These are phyloP conservation scores for Xylariaceae sp. DNA, from an alignment of 2,329 filamentous ascomycete species.

Conservation along the genomic window DNA sequence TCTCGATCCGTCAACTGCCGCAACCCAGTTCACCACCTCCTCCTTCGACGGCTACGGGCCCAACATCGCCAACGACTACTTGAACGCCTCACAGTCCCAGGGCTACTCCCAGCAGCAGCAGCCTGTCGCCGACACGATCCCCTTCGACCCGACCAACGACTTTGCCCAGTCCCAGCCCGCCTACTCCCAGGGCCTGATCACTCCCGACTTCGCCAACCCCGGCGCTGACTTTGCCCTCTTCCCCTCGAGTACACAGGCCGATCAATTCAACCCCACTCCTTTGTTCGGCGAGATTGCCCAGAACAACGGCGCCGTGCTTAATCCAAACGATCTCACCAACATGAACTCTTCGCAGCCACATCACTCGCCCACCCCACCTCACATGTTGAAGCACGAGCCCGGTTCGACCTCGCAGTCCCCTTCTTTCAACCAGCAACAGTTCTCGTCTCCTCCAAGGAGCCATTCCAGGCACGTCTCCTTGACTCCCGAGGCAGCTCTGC, in stretches of 20 bases:
- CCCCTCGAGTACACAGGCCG: constrained; percentile 48
- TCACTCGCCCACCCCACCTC: constrained; percentile 54
- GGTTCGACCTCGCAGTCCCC: constrained; percentile 54
- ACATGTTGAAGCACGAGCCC: constrained; percentile 50
- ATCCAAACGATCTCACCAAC: constrained; percentile 45
- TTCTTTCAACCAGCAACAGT: constrained; percentile 53
- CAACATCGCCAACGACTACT: constrained; percentile 41
- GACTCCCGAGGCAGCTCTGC: constrained; percentile 54
- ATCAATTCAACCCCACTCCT: constrained; percentile 56
- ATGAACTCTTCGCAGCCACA: constrained; percentile 55
- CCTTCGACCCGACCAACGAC: constrained; percentile 32
- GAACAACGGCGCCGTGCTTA: constrained; percentile 35
- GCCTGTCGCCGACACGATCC: constrained; percentile 32
- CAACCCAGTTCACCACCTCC: constrained; percentile 37
- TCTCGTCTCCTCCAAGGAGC: constrained; percentile 43
- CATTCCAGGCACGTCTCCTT: constrained; percentile 57
- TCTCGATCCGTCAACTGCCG: constrained; percentile 50
- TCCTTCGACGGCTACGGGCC: constrained; percentile 42
- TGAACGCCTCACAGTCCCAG: constrained; percentile 46
- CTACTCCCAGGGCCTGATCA: constrained; percentile 45
- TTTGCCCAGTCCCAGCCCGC: constrained; percentile 39
- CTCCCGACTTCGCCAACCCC: constrained; percentile 45
- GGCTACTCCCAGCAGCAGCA: constrained; percentile 40
- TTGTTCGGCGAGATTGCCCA: constrained; percentile 54
- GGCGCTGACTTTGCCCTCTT: constrained; percentile 62